Base-by-base conservation (phyloP, 768 basidiomycete species). In the Tricholoma sp. region DNA sequence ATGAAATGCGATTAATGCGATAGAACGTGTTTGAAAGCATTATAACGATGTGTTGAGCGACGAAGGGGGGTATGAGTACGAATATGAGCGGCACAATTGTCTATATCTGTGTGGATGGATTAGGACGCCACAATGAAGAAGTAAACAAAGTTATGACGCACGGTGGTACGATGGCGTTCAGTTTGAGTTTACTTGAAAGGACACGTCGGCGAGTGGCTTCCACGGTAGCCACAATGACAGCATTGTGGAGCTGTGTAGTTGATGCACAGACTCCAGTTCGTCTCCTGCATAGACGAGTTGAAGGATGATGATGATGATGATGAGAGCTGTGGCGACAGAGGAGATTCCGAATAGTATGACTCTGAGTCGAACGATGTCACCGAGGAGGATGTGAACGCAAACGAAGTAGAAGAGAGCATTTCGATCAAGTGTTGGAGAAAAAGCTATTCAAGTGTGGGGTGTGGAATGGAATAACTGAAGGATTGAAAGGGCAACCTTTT, bases 141-240 rank as follows among this genome's bases (percentile, higher is more conserved):
- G 21, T 32, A 58, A 35, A 41, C 41, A 39, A 27, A 27, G 32
- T 19, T 16, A 29, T 11, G n/a, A 61, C 62, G 31, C 41, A 63
- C 59, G 47, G 29, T n/a, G 19, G 29, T 16, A 37, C 51, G 3
- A 1, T n/a, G 39, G 21, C n/a, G n/a, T 61, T 76, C 69, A 82
- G 67, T 27, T 27, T 27, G 24, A 27, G 24, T 3, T 27, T 27
- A 27, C 24, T 76, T 81, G 83, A 86, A 86, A 43, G 85, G 85
- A 76, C 86, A 88, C 65, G 74, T 77, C 34, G 83, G 80, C 24
- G 82, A 68, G 64, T 81, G 79, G 58, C 74, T 66, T 37, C 85
- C 86, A 63, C 87, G 83, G 77, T 77, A 85, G 63, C 86, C 86
- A 61, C 88, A 89, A 68, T 88, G 85, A 77, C 85, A 88, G 74